Evolutionary conservation across 176 grass and related monocot species (phyloP).

Genomic region (Cenchrus fungigraminus): DNA sequence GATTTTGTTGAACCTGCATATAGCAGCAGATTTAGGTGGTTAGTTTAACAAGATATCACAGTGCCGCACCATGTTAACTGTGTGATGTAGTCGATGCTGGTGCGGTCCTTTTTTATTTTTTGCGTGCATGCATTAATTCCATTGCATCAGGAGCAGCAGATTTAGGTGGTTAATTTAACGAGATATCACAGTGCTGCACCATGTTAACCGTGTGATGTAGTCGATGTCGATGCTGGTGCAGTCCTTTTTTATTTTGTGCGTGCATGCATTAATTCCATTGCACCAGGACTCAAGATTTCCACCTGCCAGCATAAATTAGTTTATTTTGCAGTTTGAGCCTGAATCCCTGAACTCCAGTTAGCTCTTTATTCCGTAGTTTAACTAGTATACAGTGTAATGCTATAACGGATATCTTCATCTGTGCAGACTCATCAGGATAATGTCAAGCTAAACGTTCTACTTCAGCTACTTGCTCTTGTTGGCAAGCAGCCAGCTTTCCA

Average conservation of each 20-base stretch:
- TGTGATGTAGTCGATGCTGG: not conserved
- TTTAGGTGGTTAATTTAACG: not conserved
- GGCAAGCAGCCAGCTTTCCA: slow-evolving; percentile 98
- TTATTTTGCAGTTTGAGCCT: not conserved
- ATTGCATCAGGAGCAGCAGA: slow-evolving; percentile 8
- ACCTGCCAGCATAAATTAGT: not conserved
- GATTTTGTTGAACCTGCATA: slow-evolving; percentile 19
- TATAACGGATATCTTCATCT: slow-evolving; percentile 28
- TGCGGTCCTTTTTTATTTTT: not conserved
- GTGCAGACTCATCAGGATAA: slow-evolving; percentile 95
- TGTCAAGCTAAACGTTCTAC: slow-evolving; percentile 83
- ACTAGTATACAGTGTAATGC: slow-evolving; percentile 9
- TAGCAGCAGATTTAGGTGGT: slow-evolving; percentile 3
- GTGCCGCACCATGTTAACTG: not conserved
- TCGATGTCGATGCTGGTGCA: not conserved
- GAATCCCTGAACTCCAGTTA: not conserved
- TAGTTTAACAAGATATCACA: not conserved
- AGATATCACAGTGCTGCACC: not conserved
- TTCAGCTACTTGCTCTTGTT: slow-evolving; percentile 81
- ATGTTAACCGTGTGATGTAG: not conserved
- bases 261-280: not conserved
- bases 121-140: not conserved
- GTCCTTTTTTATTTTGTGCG: not conserved
- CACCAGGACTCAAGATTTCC: not conserved
- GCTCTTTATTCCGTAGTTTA: not conserved